Evolutionary conservation across 2,329 filamentous ascomycete genomes (phyloP).

Genomic region (Davidsoniella australis): DNA sequence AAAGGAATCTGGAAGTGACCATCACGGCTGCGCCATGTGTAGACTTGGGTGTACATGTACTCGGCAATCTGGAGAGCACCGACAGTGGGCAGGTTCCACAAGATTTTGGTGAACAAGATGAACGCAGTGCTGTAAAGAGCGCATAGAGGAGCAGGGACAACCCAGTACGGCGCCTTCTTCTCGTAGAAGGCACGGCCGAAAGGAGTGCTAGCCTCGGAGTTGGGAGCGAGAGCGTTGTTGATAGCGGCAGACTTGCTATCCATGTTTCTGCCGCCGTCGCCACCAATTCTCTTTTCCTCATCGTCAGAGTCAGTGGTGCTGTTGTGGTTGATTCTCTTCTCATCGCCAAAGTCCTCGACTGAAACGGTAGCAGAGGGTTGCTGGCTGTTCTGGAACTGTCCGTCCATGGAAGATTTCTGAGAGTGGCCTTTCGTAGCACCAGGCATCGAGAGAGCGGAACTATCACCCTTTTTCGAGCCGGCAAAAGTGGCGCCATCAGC

Average conservation of each 20-base stretch:
- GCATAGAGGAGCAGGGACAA: slow-evolving; percentile 29
- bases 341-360: background rate
- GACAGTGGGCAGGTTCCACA: slow-evolving; percentile 33
- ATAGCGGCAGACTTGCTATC: slow-evolving; percentile 1
- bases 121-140: slow-evolving; percentile 31
- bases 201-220: slow-evolving; percentile 18
- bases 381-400: background rate
- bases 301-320: background rate
- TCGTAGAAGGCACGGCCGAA: slow-evolving; percentile 41
- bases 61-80: slow-evolving; percentile 30
- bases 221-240: too few relatives aligned
- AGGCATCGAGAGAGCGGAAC: slow-evolving; percentile 23
- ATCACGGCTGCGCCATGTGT: slow-evolving; percentile 11
- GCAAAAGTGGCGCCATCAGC: slow-evolving; percentile 30
- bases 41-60: slow-evolving; percentile 17
- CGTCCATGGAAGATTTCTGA: background rate
- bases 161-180: slow-evolving; percentile 30
- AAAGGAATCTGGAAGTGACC: slow-evolving; percentile 20
- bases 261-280: background rate
- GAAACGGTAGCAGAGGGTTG: slow-evolving; percentile 3
- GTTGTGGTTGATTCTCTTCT: background rate
- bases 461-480: slow-evolving; percentile 33
- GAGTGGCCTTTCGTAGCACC: background rate
- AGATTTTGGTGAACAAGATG: slow-evolving; percentile 28
- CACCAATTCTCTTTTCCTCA: slow-evolving; percentile 1